Percentiles rank a stretch among this genome's conserved stretches.
These are phyloP conservation scores for Fusarium tupiense DNA, from an alignment of 2,329 filamentous ascomycete genomes.

Conservation along the genomic window DNA sequence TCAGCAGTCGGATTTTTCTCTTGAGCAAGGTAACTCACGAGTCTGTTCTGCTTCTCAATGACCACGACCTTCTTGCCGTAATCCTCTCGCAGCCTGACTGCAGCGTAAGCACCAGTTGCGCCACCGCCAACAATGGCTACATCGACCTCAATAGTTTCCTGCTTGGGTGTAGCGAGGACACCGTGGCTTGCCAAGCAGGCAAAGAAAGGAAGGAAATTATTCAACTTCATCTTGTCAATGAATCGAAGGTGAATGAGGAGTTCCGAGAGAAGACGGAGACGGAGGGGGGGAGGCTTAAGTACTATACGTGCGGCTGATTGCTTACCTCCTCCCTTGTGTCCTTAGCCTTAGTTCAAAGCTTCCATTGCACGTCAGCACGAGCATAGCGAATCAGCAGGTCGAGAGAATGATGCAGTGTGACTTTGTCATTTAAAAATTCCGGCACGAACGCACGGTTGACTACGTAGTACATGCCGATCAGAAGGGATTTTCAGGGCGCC, in stretches of 20 bases:
- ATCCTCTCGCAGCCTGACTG: slow-evolving; percentile 32
- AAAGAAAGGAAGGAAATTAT: background rate
- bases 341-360: background rate
- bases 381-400: background rate
- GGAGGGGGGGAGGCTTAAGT: background rate
- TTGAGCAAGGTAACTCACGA: background rate
- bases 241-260: background rate
- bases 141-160: slow-evolving; percentile 16
- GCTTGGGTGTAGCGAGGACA: background rate
- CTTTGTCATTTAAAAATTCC: background rate
- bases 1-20: background rate
- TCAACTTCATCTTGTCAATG: background rate
- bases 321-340: background rate
- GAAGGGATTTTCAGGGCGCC: background rate
- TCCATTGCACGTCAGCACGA: background rate
- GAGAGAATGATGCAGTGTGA: background rate
- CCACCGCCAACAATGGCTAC: slow-evolving; percentile 31
- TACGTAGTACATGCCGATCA: background rate
- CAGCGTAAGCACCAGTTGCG: slow-evolving; percentile 28
- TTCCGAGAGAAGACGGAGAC: background rate
- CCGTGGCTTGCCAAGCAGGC: background rate
- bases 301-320: background rate
- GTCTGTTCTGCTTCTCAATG: slow-evolving; percentile 28
- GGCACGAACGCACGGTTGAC: background rate
- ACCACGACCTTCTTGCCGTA: slow-evolving; percentile 27